Percentiles rank a stretch among this genome's conserved stretches.
These are phyloP conservation scores for Mariannaea elegans DNA, from an alignment of 2,329 filamentous ascomycete genomes.

Conservation along the genomic window DNA sequence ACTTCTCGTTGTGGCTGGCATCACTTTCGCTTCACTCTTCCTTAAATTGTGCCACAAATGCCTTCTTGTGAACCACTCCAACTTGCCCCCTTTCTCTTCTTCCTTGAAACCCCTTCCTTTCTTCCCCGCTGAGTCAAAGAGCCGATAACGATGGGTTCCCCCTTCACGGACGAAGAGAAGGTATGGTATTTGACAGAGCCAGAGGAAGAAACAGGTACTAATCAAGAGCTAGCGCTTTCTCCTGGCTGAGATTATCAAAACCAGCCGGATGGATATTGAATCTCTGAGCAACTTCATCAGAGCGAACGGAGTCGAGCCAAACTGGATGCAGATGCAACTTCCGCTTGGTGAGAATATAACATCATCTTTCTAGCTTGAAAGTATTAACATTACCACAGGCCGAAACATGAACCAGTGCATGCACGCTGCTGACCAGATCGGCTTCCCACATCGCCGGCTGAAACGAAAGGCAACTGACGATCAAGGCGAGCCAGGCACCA, in stretches of 20 bases:
- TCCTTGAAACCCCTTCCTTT: conserved; percentile 8
- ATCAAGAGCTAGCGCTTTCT: conserved; percentile 59
- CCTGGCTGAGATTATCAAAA: conserved; percentile 66
- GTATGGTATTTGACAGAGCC: conserved; percentile 44
- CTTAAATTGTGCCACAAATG: conserved; percentile 21
- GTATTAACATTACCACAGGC: conserved; percentile 44
- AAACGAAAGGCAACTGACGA: conserved; percentile 51
- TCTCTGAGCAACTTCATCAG: conserved; percentile 58
- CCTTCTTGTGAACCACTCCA: conserved; percentile 21
- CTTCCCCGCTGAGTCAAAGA: conserved; percentile 15
- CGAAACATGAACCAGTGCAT: conserved; percentile 59
- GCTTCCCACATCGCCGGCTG: conserved; percentile 39
- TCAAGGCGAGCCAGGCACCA: conserved; percentile 44
- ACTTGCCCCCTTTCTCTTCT: conserved; percentile 20
- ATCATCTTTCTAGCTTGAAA: background rate
- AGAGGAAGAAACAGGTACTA: conserved; percentile 12
- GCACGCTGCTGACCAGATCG: conserved; percentile 50
- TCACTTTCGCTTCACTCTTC: conserved; percentile 24
- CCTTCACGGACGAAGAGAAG: conserved; percentile 62
- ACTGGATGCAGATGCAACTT: conserved; percentile 60
- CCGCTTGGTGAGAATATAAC: conserved; percentile 51
- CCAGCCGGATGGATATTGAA: conserved; percentile 58
- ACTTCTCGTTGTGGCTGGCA: conserved; percentile 23
- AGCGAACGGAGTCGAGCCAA: conserved; percentile 50
- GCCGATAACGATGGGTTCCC: conserved; percentile 30